phyloP scores from a whole-genome alignment of 2,329 filamentous ascomycete genomes.

The Didymella glomerata region DNA sequence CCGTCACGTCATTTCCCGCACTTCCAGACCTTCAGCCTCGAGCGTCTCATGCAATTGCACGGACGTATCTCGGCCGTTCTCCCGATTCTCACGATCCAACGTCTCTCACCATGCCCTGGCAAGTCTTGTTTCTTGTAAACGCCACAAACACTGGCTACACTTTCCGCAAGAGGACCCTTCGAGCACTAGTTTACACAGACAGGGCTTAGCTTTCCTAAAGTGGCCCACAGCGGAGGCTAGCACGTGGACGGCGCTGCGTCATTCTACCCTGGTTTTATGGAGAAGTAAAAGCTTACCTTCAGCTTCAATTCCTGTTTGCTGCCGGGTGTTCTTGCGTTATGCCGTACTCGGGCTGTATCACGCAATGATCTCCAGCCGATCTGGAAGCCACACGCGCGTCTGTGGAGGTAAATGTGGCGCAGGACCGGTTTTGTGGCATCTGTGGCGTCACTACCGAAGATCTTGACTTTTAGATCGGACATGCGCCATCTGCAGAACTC shows the following conservation, averaged over 20 bases:
- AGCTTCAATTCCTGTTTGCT: slow-evolving; percentile 35
- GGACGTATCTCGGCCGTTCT: slow-evolving; percentile 8
- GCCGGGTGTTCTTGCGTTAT: slow-evolving; percentile 13
- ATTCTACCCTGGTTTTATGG: slow-evolving; percentile 34
- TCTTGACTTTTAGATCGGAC: slow-evolving; percentile 26
- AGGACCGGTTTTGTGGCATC: slow-evolving; percentile 10
- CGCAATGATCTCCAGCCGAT: slow-evolving; percentile 25
- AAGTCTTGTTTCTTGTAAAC: slow-evolving; percentile 14
- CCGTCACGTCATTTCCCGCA: slow-evolving; percentile 26
- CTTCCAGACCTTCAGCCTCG: slow-evolving; percentile 20
- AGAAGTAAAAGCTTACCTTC: slow-evolving; percentile 36
- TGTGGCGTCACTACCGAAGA: slow-evolving; percentile 30
- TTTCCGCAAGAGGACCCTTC: slow-evolving; percentile 21
- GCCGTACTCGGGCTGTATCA: slow-evolving; percentile 14
- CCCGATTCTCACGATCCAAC: slow-evolving; percentile 6
- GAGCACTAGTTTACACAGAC: slow-evolving; percentile 15
- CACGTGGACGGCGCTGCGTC: slow-evolving; percentile 38
- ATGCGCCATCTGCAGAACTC: slow-evolving; percentile 3
- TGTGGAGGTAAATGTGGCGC: slow-evolving; percentile 17
- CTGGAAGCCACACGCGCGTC: slow-evolving; percentile 20
- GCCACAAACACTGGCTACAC: slow-evolving; percentile 30
- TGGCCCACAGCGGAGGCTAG: slow-evolving; percentile 25
- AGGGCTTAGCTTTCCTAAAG: slow-evolving; percentile 21
- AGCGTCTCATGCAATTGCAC: slow-evolving; percentile 6
- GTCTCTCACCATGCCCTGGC: slow-evolving; percentile 10